Evolutionary conservation across 257 asterid genomes (phyloP).

Genomic region (Capsicum rhomboideum): DNA sequence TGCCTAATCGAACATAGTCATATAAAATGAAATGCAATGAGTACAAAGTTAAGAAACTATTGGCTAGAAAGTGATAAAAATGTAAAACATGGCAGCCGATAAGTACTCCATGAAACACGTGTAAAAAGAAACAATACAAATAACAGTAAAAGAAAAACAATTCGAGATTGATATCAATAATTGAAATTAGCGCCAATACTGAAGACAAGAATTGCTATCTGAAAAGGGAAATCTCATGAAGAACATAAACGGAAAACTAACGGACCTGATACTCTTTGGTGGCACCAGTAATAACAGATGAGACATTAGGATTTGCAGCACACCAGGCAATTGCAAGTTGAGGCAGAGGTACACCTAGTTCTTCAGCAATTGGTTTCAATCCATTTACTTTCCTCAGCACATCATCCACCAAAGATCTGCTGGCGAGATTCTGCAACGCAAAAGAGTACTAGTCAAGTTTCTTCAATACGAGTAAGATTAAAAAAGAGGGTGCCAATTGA

Average conservation of each 20-base stretch:
- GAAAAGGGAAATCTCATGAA: not conserved
- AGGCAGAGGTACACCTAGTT: conserved; percentile 73
- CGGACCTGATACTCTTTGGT: conserved; percentile 86
- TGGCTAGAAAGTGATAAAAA: too few relatives aligned
- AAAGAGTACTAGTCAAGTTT: not conserved
- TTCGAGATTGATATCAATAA: not conserved
- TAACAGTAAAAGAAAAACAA: too few relatives aligned
- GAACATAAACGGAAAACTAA: conserved; percentile 1
- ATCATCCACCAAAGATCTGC: conserved; percentile 84
- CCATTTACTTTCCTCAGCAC: conserved; percentile 69
- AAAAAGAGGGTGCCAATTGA: not conserved
- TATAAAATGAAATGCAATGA: not conserved
- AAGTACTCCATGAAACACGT: too few relatives aligned
- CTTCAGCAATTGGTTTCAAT: conserved; percentile 82
- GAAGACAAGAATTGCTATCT: not conserved
- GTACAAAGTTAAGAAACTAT: not conserved
- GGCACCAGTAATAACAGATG: conserved; percentile 96
- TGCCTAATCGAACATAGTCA: not conserved
- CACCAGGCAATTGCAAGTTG: conserved; percentile 99
- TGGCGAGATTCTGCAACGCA: conserved; percentile 72
- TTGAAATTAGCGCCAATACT: not conserved
- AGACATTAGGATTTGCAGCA: conserved; percentile 92
- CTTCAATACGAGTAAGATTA: not conserved
- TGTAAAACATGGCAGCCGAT: too few relatives aligned
- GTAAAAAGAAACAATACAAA: too few relatives aligned